A percentile compares a stretch with the other conserved stretches of the same genome.
phyloP scores from a whole-genome alignment of 495 filamentous ascomycete species.

The Peziza echinospora region DNA sequence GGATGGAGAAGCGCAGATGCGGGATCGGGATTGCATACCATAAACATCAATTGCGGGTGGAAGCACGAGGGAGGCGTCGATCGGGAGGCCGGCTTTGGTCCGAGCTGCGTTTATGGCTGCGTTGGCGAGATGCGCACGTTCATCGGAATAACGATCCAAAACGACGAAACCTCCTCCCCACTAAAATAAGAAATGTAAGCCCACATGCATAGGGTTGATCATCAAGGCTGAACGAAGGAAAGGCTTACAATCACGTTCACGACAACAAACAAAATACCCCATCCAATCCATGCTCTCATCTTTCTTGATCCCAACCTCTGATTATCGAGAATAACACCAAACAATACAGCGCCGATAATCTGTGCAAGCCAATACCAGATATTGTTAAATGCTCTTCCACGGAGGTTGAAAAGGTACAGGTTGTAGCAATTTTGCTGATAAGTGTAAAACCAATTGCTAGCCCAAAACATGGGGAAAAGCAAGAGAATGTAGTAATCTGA shows the following conservation, averaged over 20 bases:
- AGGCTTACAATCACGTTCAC: conserved; percentile 40
- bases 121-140: background rate
- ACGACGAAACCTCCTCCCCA: conserved; percentile 81
- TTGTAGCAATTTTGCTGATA: conserved; percentile 41
- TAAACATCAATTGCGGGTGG: conserved; percentile 20
- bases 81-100: no score
- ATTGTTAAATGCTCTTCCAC: conserved; percentile 64
- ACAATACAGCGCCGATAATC: conserved; percentile 60
- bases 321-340: conserved; percentile 57
- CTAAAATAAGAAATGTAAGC: background rate
- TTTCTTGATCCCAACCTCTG: conserved; percentile 36
- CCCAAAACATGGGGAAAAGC: conserved; percentile 74
- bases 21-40: conserved; percentile 2
- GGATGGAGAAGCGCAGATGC: no score
- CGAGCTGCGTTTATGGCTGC: no score
- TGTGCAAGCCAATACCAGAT: conserved; percentile 73
- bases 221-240: background rate
- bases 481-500: conserved; percentile 57
- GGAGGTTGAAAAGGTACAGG: conserved; percentile 53
- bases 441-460: conserved; percentile 65
- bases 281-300: conserved; percentile 50
- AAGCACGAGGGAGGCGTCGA: background rate
- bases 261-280: conserved; percentile 42
- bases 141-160: conserved; percentile 41
- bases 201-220: no score